Percentiles rank a stretch among this genome's conserved stretches.
Evolutionary conservation across 148 eudicot species (phyloP).

Genomic region (Amaranthus cruentus): DNA sequence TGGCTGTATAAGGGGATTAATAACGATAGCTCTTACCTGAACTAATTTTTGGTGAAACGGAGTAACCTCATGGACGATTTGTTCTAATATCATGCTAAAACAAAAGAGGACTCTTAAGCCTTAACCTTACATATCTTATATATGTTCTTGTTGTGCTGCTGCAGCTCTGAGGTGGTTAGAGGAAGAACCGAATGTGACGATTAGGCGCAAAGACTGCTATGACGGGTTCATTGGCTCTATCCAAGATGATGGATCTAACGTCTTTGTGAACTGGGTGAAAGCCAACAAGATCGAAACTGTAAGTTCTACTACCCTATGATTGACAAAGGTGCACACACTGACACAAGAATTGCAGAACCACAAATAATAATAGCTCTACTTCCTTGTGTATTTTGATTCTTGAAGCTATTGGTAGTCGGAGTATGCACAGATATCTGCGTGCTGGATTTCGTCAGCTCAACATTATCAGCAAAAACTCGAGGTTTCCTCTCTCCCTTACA

Average conservation of each 20-base stretch:
- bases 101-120: too few species aligned
- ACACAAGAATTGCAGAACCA: not conserved
- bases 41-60: too few species aligned
- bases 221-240: slow-evolving; percentile 92
- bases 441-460: slow-evolving; percentile 80
- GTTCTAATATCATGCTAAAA: too few species aligned
- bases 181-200: slow-evolving; percentile 69
- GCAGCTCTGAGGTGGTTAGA: slow-evolving; percentile 84
- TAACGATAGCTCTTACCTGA: too few species aligned
- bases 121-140: too few species aligned
- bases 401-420: slow-evolving; percentile 77
- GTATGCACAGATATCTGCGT: slow-evolving; percentile 96
- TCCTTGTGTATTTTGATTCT: not conserved
- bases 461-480: slow-evolving; percentile 82
- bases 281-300: slow-evolving; percentile 70
- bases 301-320: slow-evolving; percentile 16
- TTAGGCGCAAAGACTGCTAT: slow-evolving; percentile 78
- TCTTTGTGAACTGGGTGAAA: slow-evolving; percentile 86
- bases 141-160: not conserved
- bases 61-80: too few species aligned
- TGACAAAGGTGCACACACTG: not conserved
- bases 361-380: not conserved
- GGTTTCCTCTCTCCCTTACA: slow-evolving; percentile 64
- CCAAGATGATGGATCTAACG: slow-evolving; percentile 83
- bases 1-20: too few species aligned